phyloP scores from a whole-genome alignment of 2,329 filamentous ascomycete species.

The Iodosphaeria phyllophila region DNA sequence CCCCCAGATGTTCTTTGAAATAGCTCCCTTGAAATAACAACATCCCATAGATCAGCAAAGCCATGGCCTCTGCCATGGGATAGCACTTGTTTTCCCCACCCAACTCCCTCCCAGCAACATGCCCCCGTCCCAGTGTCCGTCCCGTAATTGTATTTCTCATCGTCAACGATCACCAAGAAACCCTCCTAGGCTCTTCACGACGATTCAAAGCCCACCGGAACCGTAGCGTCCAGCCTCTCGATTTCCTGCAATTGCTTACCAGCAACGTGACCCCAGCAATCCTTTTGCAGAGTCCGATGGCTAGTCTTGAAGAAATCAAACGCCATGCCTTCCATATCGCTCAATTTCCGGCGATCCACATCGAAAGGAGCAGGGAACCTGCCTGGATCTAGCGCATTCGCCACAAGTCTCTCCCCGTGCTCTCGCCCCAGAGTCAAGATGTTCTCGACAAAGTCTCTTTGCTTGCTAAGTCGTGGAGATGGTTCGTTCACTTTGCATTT shows the following conservation, averaged over 20 bases:
- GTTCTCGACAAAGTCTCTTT: conserved; percentile 13
- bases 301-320: conserved; percentile 13
- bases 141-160: background rate
- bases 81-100: no score
- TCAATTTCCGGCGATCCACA: conserved; percentile 5
- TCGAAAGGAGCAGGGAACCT: conserved; percentile 4
- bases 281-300: conserved; percentile 6
- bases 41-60: no score
- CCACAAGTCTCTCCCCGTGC: conserved; percentile 13
- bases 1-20: no score
- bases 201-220: conserved; percentile 2
- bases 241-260: conserved; percentile 8
- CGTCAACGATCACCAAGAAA: background rate
- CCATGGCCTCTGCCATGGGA: no score
- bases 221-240: conserved; percentile 5
- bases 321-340: conserved; percentile 11
- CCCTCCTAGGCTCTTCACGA: no score
- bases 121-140: background rate
- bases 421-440: conserved; percentile 13
- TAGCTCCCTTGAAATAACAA: no score
- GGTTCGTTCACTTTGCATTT: no score
- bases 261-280: conserved; percentile 12
- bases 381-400: conserved; percentile 8
- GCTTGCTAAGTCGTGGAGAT: no score
- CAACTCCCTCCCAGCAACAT: no score